Base-by-base conservation (phyloP, 2,329 filamentous ascomycete species). In the Aspergillus clavatus region DNA sequence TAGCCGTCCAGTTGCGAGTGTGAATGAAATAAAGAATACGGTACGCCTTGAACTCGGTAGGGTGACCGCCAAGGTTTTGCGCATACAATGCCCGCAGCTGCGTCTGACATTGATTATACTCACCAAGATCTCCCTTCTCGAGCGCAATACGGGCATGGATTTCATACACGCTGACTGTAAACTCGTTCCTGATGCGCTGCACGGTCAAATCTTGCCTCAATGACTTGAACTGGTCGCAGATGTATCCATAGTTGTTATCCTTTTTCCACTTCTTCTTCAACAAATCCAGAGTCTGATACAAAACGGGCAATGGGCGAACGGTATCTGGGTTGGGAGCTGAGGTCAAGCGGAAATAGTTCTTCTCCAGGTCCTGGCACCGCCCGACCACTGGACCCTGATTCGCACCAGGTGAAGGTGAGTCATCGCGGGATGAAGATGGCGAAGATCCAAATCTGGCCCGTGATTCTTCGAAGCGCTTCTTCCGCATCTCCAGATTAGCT, bases 51-150 rank as follows among this genome's bases (percentile, higher is more conserved):
- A 98, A 98, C 72, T 98, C 93, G 73, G 87, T 84, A 65, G 87
- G 83, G 70, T 90, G 89, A 61, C 91, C 93, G 65, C 88, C 88
- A 67, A 95, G 75, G 57, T 87, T 86, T 73, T 88, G 81, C 68
- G 82, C 81, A 72, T 98, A 97, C 62, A 98, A 76, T 55, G 86
- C 89, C 70, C 89, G 88, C 66, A 98, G 78, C 75, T 98, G 93
- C 62, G 93, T 97, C 77, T 98, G 93, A 72, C 93, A 98, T 80
- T 98, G 93, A 77, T 98, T 98, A 93, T 98, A 98, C 93, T 98
- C 93, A 98, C 93, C 91, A 76, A 97, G 82, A 77, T 98, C 93
- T 73, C 87, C 89, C 80, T 94, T 96, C 72, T 98, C 91, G 71
- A 98, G 78, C 57, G 93, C 93, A 72, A 98, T 97, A 50, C 93